Percentiles rank a stretch among this genome's conserved stretches.
phyloP scores from a whole-genome alignment of 331 rosid species.

The Phaseolus coccineus region DNA sequence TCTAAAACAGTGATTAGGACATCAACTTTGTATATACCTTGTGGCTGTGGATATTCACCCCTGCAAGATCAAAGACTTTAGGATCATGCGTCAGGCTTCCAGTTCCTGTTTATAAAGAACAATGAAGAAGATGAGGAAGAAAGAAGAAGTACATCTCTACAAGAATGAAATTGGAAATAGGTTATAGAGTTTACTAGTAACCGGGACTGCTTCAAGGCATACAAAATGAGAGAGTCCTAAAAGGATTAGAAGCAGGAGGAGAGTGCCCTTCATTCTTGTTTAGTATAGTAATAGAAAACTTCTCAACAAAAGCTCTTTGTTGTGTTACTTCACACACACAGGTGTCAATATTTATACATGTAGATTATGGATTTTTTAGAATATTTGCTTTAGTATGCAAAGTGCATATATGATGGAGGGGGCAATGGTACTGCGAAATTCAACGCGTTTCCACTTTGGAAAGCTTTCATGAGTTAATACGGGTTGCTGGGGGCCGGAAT shows the following conservation, averaged over 20 bases:
- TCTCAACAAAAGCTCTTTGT: constrained; percentile 14
- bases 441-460: constrained; percentile 43
- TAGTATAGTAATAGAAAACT: neutral
- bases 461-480: constrained; percentile 36
- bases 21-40: constrained; percentile 51
- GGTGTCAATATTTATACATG: constrained; percentile 51
- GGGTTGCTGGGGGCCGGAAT: constrained; percentile 23
- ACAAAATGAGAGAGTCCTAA: constrained; percentile 61
- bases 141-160: neutral
- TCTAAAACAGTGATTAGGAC: neutral
- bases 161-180: neutral
- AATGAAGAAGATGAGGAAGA: constrained; percentile 10
- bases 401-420: constrained; percentile 33
- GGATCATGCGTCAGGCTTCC: constrained; percentile 54
- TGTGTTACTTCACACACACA: constrained; percentile 41
- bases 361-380: constrained; percentile 32
- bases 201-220: constrained; percentile 67
- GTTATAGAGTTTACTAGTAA: constrained; percentile 55
- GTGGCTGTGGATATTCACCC: constrained; percentile 40
- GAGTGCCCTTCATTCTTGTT: constrained; percentile 51
- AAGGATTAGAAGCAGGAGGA: constrained; percentile 54
- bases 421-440: constrained; percentile 47
- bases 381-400: neutral
- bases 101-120: constrained; percentile 55
- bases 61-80: constrained; percentile 47